Conservation (phyloP, 225 moss, liverwort and hornwort species). For the Physcomitrellopsis africana region DNA sequence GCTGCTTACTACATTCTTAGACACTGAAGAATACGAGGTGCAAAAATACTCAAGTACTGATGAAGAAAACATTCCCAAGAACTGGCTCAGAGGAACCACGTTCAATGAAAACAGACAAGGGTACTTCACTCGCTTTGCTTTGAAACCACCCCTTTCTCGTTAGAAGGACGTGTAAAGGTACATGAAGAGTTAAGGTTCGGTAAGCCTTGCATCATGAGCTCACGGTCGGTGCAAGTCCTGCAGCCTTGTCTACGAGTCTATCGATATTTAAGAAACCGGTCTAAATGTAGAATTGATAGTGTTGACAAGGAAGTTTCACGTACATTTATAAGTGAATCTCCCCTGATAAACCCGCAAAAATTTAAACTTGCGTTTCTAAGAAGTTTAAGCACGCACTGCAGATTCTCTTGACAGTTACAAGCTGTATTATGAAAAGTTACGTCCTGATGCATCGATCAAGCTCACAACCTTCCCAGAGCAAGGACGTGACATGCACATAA, state of each 20-base stretch:
- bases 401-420: conserved; percentile 14
- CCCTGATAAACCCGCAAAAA: neutral
- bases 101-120: neutral
- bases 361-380: conserved; percentile 3
- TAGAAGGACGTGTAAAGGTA: neutral
- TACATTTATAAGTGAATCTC: neutral
- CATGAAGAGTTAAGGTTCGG: conserved; percentile 8
- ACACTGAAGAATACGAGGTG: neutral
- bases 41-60: neutral
- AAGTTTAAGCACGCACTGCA: neutral
- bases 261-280: neutral
- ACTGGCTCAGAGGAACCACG: neutral
- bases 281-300: neutral
- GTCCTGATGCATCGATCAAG: conserved; percentile 13
- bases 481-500: conserved; percentile 6
- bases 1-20: too few relatives aligned
- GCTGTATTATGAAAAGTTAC: neutral
- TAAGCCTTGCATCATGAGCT: conserved; percentile 16
- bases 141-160: neutral
- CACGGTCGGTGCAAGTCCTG: neutral
- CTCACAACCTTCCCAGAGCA: conserved; percentile 8
- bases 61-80: neutral
- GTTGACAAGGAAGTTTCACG: neutral
- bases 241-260: conserved; percentile 7
- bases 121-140: conserved; percentile 8